Percentiles rank a stretch among this genome's conserved stretches.
These are phyloP conservation scores for Botryosphaeria dothidea DNA, from an alignment of 2,329 filamentous ascomycete species.

Conservation along the genomic window DNA sequence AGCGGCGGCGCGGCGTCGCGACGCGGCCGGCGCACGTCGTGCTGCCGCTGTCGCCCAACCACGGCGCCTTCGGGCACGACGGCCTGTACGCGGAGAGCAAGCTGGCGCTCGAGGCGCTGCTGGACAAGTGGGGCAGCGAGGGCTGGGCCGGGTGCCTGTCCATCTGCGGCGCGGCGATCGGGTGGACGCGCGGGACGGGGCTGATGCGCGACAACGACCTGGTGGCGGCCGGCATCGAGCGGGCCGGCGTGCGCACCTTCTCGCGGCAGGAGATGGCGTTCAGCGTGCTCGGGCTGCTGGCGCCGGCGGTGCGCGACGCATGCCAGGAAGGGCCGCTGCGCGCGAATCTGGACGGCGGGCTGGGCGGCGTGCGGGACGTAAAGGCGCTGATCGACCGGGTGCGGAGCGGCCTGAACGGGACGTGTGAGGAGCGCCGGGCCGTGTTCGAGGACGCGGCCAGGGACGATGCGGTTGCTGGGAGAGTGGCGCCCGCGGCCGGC, in stretches of 20 bases:
- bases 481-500: not conserved
- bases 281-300: constrained; percentile 29
- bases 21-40: constrained; percentile 42
- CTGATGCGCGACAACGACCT: constrained; percentile 47
- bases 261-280: constrained; percentile 45
- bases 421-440: not conserved
- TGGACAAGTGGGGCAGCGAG: constrained; percentile 40
- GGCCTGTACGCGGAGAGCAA: constrained; percentile 50
- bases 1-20: constrained; percentile 29
- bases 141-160: constrained; percentile 41
- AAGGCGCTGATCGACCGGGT: not conserved
- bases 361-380: not conserved
- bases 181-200: constrained; percentile 48
- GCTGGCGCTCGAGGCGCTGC: constrained; percentile 39
- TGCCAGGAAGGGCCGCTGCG: not conserved
- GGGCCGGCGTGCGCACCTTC: constrained; percentile 42
- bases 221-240: constrained; percentile 40
- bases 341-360: not conserved
- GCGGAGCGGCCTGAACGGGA: not conserved
- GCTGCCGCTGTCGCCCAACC: constrained; percentile 48
- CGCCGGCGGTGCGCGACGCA: not conserved
- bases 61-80: constrained; percentile 46
- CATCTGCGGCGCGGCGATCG: constrained; percentile 45
- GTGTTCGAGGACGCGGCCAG: not conserved
- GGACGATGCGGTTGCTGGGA: not conserved